These are phyloP conservation scores for Lodderomyces parapsilosis DNA, from an alignment of 1,139 yeast species.

Conservation along the genomic window DNA sequence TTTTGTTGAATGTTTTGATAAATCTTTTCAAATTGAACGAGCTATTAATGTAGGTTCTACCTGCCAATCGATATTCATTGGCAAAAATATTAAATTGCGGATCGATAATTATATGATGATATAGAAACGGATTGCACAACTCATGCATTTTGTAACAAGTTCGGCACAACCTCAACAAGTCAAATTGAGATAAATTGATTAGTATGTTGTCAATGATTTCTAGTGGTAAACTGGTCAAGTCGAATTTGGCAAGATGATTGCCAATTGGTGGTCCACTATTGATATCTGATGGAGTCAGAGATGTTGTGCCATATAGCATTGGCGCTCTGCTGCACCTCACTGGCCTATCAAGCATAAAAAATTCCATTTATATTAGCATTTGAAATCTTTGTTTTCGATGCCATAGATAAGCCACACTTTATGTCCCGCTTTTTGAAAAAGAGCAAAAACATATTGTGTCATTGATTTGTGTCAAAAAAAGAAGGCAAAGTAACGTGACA, in stretches of 20 bases:
- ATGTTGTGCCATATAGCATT: no score
- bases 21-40: conserved; percentile 34
- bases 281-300: no score
- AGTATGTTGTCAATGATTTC: conserved; percentile 37
- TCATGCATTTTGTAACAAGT: conserved; percentile 29
- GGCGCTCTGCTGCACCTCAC: no score
- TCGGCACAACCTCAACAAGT: conserved; percentile 33
- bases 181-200: conserved; percentile 40
- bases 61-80: conserved; percentile 24
- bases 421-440: no score
- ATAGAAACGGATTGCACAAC: conserved; percentile 33
- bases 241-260: not conserved
- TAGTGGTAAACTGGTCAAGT: conserved; percentile 28
- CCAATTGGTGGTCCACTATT: not conserved
- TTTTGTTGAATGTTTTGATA: conserved; percentile 17
- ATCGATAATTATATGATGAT: conserved; percentile 41
- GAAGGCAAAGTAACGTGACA: no score
- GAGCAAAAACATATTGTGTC: no score
- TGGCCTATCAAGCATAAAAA: no score
- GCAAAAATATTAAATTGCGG: conserved; percentile 31
- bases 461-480: no score
- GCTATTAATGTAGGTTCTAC: conserved; percentile 34
- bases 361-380: no score
- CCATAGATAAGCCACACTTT: not conserved
- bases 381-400: no score